These are phyloP conservation scores for Wallemia hederae DNA, from an alignment of 1,284 basidiomycete genomes.

Conservation along the genomic window DNA sequence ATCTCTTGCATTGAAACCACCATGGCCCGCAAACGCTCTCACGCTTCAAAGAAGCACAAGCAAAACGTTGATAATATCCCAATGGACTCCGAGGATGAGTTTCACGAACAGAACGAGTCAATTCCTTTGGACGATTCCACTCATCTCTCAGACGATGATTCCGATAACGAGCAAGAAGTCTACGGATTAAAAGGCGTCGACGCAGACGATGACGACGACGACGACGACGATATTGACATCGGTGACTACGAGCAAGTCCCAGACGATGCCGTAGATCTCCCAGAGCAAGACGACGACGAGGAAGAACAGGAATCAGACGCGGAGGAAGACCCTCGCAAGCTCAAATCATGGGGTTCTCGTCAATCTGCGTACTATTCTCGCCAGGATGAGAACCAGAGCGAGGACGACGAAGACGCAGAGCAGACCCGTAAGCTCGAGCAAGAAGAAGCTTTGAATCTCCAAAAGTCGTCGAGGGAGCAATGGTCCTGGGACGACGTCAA, in stretches of 20 bases:
- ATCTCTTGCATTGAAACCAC: neutral
- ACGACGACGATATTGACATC: conserved; percentile 3
- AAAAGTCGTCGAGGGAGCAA: conserved; percentile 38
- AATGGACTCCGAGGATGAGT: conserved; percentile 42
- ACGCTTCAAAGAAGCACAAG: neutral
- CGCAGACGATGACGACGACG: conserved; percentile 1
- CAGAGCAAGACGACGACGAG: conserved; percentile 15
- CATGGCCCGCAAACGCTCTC: neutral
- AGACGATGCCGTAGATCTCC: conserved; percentile 1
- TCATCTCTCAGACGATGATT: conserved; percentile 10
- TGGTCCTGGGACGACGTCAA: conserved; percentile 55
- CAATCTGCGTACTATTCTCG: conserved; percentile 50
- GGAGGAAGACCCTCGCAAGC: conserved; percentile 23
- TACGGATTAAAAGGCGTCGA: conserved; percentile 5
- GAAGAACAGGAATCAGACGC: conserved; percentile 8
- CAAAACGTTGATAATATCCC: conserved; percentile 29
- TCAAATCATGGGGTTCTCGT: conserved; percentile 32
- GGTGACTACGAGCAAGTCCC: conserved; percentile 1
- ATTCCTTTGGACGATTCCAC: conserved; percentile 7
- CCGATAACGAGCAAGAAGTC: conserved; percentile 24
- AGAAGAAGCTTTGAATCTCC: conserved; percentile 53
- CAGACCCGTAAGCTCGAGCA: conserved; percentile 63
- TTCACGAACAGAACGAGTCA: neutral
- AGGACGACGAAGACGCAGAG: conserved; percentile 27
- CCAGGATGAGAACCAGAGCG: conserved; percentile 32